A percentile compares a stretch with the other conserved stretches of the same genome.
Evolutionary conservation across 2,329 filamentous ascomycete species (phyloP).

Genomic region (Fusarium napiforme): DNA sequence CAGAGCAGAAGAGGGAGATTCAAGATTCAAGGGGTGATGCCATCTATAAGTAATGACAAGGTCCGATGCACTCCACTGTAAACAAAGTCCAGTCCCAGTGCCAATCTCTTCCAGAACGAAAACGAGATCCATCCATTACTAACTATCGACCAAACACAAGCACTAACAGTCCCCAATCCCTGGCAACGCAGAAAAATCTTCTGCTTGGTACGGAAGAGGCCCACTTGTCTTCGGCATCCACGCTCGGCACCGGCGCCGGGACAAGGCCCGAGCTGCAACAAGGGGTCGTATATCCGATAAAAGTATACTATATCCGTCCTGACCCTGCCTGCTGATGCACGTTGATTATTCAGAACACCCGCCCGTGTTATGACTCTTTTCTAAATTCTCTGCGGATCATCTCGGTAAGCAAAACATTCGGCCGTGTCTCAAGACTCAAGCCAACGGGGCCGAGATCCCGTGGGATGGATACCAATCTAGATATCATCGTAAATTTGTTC

Average conservation of each 20-base stretch:
- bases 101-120: conserved; percentile 13
- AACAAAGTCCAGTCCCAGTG: conserved; percentile 9
- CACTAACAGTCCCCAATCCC: conserved; percentile 17
- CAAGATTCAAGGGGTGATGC: conserved; percentile 25
- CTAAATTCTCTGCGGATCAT: background rate
- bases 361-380: conserved; percentile 5
- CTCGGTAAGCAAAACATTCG: conserved; percentile 25
- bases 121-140: conserved; percentile 29
- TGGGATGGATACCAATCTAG: background rate
- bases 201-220: conserved; percentile 6
- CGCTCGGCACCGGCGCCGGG: conserved; percentile 33
- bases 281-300: conserved; percentile 22
- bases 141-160: conserved; percentile 12
- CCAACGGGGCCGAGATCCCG: conserved; percentile 32
- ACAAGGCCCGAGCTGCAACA: conserved; percentile 4
- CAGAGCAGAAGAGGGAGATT: background rate
- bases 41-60: conserved; percentile 35
- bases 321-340: background rate
- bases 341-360: conserved; percentile 4
- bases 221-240: conserved; percentile 37
- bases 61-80: background rate
- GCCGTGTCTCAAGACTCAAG: conserved; percentile 6
- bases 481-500: background rate
- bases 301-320: conserved; percentile 26
- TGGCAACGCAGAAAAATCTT: conserved; percentile 23